Base-by-base conservation (phyloP, 2,329 filamentous ascomycete genomes). In the Penicillium sp. region DNA sequence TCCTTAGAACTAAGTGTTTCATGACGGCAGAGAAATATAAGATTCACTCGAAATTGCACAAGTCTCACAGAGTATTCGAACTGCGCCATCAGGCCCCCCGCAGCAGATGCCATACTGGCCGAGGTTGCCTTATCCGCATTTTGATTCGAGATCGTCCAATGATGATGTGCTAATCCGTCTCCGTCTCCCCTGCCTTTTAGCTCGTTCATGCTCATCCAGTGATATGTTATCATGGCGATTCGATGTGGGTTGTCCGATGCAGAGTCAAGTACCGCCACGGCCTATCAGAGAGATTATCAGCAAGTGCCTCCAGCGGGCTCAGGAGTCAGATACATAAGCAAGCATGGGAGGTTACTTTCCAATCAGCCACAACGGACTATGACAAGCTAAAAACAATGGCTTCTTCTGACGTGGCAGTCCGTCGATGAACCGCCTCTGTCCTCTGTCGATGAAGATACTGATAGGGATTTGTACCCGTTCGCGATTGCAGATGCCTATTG, bases 401-500 rank as follows among this genome's bases (percentile, higher is more conserved):
- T 53, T 51, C 50, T 60, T 69, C 67, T 72, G 69, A 72, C 69
- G 69, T 72, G 69, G 69, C 69, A 70, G 50, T 33, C 59, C 53
- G 58, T 49, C 31, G 58, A 56, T 65, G 56, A 60, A 22, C 33
- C 45, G 35, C 31, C 22, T 45, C 51, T 56, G 45, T 48, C 55
- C 56, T 49, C 40, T 57, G 22, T 28, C 16, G 30, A 58, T 46
- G 53, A 51, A 54, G 61, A 40, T 37, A 44, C 54, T 57, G 49
- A 59, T 49, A 56, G 59, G 56, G 49, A 54, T 45, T 45, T 37
- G 56, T 53, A 33, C 55, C 40, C 50, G 44, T 55, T 52, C 22
- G 31, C 25, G 28, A 51, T 28, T 42, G 25, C 35, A 48, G 26
- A 12, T 12, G 11, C 17, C 41, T 35, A 55, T 53, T 58, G 58